These are phyloP conservation scores for Cladophialophora chaetospira DNA, from an alignment of 2,329 filamentous ascomycete species.

Conservation along the genomic window DNA sequence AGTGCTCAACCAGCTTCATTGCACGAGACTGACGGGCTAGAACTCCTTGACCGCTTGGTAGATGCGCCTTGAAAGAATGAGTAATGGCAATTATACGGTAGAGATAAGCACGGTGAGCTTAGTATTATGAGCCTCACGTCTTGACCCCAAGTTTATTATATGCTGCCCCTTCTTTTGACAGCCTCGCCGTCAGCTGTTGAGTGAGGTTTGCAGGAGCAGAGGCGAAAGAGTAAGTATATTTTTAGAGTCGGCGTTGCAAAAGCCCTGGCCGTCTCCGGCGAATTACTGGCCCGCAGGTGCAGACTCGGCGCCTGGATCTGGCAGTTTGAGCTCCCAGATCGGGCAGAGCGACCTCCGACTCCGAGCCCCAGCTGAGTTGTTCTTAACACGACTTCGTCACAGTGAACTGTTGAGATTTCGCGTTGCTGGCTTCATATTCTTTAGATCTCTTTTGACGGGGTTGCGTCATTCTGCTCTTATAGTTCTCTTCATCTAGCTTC, in stretches of 20 bases:
- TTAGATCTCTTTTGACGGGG: background rate
- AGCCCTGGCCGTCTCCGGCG: background rate
- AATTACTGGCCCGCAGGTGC: conserved; percentile 1
- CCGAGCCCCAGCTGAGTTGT: conserved; percentile 2
- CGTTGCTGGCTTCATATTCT: background rate
- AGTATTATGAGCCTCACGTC: background rate
- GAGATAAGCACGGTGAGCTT: too few species aligned
- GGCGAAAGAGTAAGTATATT: background rate
- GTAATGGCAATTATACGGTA: too few species aligned
- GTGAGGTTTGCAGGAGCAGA: background rate
- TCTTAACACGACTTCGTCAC: background rate
- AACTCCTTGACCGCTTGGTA: too few species aligned
- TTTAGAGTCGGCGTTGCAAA: conserved; percentile 1
- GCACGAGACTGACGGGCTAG: too few species aligned
- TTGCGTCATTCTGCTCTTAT: background rate
- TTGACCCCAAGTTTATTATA: too few species aligned
- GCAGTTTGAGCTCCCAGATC: background rate
- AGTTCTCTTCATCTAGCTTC: background rate
- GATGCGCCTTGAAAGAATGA: too few species aligned
- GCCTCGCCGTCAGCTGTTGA: background rate
- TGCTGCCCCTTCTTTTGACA: background rate
- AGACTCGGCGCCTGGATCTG: background rate
- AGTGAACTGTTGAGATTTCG: background rate
- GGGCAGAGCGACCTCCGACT: background rate
- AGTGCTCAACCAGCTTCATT: too few species aligned